phyloP scores from a whole-genome alignment of 176 grass and related monocot genomes.

The Paspalum notatum region DNA sequence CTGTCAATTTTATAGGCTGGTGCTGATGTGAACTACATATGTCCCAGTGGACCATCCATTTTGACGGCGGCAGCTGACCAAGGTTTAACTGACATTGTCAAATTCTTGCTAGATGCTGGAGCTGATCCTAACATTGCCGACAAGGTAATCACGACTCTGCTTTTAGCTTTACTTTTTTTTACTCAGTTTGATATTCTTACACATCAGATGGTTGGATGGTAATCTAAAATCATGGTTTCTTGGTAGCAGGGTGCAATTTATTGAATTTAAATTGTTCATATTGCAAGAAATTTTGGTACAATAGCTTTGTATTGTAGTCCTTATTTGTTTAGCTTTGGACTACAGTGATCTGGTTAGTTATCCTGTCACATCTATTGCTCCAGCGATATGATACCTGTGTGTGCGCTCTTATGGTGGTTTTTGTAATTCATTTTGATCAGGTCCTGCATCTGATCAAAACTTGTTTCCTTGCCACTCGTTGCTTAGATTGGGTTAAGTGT shows the following conservation, averaged over 20 bases:
- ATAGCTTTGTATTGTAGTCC: too few species aligned
- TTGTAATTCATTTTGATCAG: neutral
- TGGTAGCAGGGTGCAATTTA: too few species aligned
- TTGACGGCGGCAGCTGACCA: slow-evolving; percentile 1
- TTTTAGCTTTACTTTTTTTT: neutral
- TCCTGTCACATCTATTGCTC: too few species aligned
- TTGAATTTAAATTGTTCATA: too few species aligned
- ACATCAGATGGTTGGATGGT: neutral
- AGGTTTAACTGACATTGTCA: slow-evolving; percentile 32
- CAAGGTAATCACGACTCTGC: slow-evolving; percentile 18
- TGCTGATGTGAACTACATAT: slow-evolving; percentile 41
- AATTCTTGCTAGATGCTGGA: slow-evolving; percentile 35
- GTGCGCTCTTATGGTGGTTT: neutral
- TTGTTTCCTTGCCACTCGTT: neutral
- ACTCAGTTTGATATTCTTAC: neutral
- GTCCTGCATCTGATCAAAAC: neutral
- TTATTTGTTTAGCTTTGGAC: too few species aligned
- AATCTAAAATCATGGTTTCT: too few species aligned
- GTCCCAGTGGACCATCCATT: neutral
- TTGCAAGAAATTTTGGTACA: too few species aligned
- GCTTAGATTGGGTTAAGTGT: neutral
- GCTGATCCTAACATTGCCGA: slow-evolving; percentile 40
- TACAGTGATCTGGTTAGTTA: too few species aligned
- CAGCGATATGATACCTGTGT: too few species aligned
- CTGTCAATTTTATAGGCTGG: slow-evolving; percentile 35